A percentile compares a stretch with the other conserved stretches of the same genome.
Evolutionary conservation across 495 filamentous ascomycete species (phyloP).

Genomic region (Darksidea phi): DNA sequence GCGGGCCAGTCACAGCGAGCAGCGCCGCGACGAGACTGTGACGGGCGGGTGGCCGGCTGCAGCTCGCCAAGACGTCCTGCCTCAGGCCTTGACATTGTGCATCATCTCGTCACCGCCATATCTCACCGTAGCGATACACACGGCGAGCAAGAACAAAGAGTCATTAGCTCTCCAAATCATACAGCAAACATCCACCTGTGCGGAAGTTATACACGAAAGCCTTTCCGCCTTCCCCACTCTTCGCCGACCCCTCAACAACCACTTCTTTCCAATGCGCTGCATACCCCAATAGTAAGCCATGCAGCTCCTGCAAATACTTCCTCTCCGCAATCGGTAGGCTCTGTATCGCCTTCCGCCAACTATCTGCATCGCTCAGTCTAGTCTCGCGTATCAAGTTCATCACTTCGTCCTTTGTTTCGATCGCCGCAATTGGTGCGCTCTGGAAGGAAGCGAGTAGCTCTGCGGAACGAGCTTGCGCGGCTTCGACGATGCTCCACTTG

Average conservation of each 20-base stretch:
- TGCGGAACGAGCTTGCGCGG: slow-evolving; percentile 44
- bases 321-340: slow-evolving; percentile 72
- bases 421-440: slow-evolving; percentile 77
- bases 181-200: slow-evolving; percentile 40
- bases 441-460: slow-evolving; percentile 54
- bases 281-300: slow-evolving; percentile 68
- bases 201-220: slow-evolving; percentile 47
- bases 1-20: too few species aligned
- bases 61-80: too few species aligned
- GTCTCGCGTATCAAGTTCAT: slow-evolving; percentile 76
- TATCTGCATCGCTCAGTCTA: slow-evolving; percentile 74
- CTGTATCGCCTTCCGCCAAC: slow-evolving; percentile 82
- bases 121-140: too few species aligned
- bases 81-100: too few species aligned
- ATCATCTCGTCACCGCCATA: too few species aligned
- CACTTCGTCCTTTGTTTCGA: slow-evolving; percentile 85
- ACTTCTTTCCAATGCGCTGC: slow-evolving; percentile 57
- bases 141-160: too few species aligned
- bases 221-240: slow-evolving; percentile 36
- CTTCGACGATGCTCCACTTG: slow-evolving; percentile 78
- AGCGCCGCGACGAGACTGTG: too few species aligned
- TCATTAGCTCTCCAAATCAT: slow-evolving; percentile 41
- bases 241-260: slow-evolving; percentile 9
- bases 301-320: slow-evolving; percentile 82
- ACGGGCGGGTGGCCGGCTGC: too few species aligned